Base-by-base conservation (phyloP, 2,329 filamentous ascomycete species). In the Torrubiellomyces zombiae region DNA sequence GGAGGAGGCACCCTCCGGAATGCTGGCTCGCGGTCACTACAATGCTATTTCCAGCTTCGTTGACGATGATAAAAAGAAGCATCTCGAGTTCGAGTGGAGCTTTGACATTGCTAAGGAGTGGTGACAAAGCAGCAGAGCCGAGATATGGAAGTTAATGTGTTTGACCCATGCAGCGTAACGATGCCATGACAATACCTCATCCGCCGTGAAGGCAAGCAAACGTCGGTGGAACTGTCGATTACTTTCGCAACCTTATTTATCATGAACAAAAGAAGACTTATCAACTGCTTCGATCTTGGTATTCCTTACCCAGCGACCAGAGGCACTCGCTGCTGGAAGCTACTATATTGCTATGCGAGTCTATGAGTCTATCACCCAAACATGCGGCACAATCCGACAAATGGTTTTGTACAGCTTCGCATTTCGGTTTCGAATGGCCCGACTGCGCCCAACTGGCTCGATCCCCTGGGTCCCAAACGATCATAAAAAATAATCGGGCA, bases 71-170 rank as follows among this genome's bases (percentile, higher is more conserved):
- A 76, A 89, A 51, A 74, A 82, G 55, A 75, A 67, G 35, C 85
- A 98, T 55, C 63, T 98, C 35, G 65, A 76, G 48, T 98, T 98
- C 52, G 78, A 92, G 44, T 98, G 89, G 89, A 73, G 75, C 33
- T 95, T 98, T 45, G 79, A 94, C 47, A 93, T 98, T 50, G 67
- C 77, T 56, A 98, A 95, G 68, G 81, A 93, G 50, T 95, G 89
- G 89, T 80, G 73, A 33, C 11, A 16, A 9, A 38, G 40, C 16
- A 21, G 10, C 9, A 19, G 14, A 21, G 20, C 21, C 14, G 15
- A 10, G 11, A 24, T 16, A 16, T 5, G 14, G n/a, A 11, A 16
- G 20, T 28, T 21, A 16, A 11, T 21, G 11, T 24, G 15, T 27
- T 30, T 32, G 29, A n/a, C n/a, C n/a, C n/a, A n/a, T 27, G 28